These are phyloP conservation scores for Globisporangium heterothallicum DNA, from an alignment of 352 stramenopile genomes.

Conservation along the genomic window DNA sequence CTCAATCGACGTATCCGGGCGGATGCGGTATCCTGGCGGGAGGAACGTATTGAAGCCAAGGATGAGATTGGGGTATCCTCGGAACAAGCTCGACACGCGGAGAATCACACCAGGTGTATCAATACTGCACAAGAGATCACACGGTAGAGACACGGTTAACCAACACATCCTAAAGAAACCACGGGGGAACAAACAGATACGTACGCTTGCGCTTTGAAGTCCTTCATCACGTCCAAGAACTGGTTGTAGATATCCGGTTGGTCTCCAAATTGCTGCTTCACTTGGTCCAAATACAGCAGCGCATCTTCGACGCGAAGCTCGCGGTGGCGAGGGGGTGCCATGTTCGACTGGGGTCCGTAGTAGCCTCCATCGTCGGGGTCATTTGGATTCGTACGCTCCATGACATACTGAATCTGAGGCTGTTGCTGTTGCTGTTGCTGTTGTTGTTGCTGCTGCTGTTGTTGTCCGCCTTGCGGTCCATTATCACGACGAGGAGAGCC, in stretches of 20 bases:
- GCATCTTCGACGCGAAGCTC: constrained; percentile 96
- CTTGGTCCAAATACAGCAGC: constrained; percentile 99
- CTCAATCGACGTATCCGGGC: constrained; percentile 77
- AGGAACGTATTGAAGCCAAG: constrained; percentile 99
- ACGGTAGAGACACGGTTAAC: neutral
- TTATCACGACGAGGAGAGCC: constrained; percentile 36
- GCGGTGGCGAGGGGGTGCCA: constrained; percentile 47
- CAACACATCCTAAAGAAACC: neutral
- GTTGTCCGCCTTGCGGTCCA: constrained; percentile 8
- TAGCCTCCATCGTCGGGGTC: constrained; percentile 31
- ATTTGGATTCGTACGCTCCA: constrained; percentile 41
- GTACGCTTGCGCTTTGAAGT: constrained; percentile 96
- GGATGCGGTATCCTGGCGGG: constrained; percentile 90
- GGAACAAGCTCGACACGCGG: constrained; percentile 97
- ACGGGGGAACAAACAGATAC: constrained; percentile 4
- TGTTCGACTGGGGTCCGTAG: constrained; percentile 19
- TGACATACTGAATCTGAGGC: constrained; percentile 38
- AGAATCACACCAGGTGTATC: constrained; percentile 98
- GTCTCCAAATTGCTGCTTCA: constrained; percentile 99
- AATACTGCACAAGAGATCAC: constrained; percentile 57
- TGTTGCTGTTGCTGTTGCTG: constrained; percentile 20
- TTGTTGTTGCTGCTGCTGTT: constrained; percentile 35
- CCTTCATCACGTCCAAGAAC: constrained; percentile 99
- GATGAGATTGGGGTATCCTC: constrained; percentile 98
- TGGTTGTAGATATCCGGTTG: constrained; percentile 99